Evolutionary conservation across 148 eudicot genomes (phyloP).

Genomic region (Rhododendron ferrugineum): DNA sequence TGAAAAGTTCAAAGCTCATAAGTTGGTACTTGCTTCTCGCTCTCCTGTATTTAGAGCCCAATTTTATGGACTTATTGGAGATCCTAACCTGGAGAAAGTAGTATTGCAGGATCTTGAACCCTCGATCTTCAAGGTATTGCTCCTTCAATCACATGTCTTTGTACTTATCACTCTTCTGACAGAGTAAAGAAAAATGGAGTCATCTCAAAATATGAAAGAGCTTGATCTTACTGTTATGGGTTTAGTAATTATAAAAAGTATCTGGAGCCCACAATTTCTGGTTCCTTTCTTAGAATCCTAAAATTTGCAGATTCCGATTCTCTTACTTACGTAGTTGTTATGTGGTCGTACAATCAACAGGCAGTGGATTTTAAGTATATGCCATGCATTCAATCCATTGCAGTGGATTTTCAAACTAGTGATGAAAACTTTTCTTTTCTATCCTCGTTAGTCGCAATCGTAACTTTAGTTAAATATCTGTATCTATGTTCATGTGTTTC

Average conservation of each 20-base stretch:
- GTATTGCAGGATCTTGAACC: conserved; percentile 73
- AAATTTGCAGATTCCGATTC: background rate
- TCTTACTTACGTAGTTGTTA: background rate
- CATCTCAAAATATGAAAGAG: background rate
- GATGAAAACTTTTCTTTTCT: background rate
- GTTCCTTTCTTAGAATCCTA: background rate
- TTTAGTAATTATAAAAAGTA: background rate
- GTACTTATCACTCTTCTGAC: background rate
- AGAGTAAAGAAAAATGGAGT: background rate
- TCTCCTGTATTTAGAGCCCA: conserved; percentile 95
- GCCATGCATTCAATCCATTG: background rate
- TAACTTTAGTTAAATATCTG: background rate
- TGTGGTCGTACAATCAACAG: background rate
- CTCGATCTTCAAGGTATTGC: conserved; percentile 65
- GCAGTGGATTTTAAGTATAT: background rate
- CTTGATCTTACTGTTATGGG: background rate
- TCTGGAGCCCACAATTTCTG: background rate
- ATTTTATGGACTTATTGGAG: conserved; percentile 79
- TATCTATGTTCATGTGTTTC: background rate
- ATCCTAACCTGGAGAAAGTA: conserved; percentile 56
- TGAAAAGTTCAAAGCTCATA: conserved; percentile 81
- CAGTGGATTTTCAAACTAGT: background rate
- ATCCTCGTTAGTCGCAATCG: background rate
- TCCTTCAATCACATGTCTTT: background rate
- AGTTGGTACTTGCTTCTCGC: conserved; percentile 83